Base-by-base conservation (phyloP, 768 basidiomycete species). In the Boletus rubescentipes region DNA sequence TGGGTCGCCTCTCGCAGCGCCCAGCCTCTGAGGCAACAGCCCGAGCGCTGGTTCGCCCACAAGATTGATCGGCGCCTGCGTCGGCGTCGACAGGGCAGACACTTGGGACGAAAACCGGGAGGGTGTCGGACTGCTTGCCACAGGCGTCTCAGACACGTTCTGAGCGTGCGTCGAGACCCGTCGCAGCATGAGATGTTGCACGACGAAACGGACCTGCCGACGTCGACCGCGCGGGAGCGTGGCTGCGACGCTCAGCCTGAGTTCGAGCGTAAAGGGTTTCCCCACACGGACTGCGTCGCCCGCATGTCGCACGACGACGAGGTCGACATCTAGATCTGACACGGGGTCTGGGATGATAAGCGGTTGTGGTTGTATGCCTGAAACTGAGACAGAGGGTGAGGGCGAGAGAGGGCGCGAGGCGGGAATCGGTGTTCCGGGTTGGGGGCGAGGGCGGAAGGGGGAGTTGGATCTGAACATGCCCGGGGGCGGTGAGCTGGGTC, bases 171-270 rank as follows among this genome's bases (percentile, higher is more conserved):
- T 40, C 11, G 60, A 48, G 20, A 59, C 56, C 10, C 67, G 75
- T 15, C 75, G 73, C 18, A 78, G 76, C 40, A 79, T 77, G 14
- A 89, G 69, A 60, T 88, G 87, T 61, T 93, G 91, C 8, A 91
- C 76, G 16, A 78, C 86, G 26, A 91, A 68, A 26, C 86, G 59
- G 7, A 73, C 64, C 21, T 84, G 77, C 42, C 73, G 72, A 23
- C 67, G 62, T 67, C 32, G 72, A 55, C 5, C 59, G 2, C 32
- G 63, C 4, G 76, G 75, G n/a, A 79, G 61, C 8, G 69, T 59
- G 9, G 79, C 77, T 4, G 82, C 77, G 26, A 86, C 64, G 21
- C 78, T 76, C 14, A 91, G 70, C 3, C 78, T 73, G 45, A 85
- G 80, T 11, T 69, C 63, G 41, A 91, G 73, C 2, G 70, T 74